These are phyloP conservation scores for Beauveria sp. DNA, from an alignment of 2,329 filamentous ascomycete genomes.

Conservation along the genomic window DNA sequence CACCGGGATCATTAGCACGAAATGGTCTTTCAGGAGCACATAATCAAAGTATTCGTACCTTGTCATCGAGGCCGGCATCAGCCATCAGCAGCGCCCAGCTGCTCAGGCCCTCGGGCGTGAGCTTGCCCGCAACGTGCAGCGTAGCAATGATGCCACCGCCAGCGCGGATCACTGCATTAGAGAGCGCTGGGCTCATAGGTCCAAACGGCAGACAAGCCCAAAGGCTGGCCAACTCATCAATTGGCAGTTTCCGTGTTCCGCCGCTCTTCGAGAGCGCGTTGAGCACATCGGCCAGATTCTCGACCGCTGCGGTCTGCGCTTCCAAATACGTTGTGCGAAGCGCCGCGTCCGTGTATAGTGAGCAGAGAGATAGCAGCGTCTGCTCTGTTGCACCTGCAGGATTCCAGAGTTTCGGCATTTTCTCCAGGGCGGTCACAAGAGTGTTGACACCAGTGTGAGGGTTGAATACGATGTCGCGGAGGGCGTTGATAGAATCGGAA, in stretches of 20 bases:
- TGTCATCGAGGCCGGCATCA: conserved; percentile 39
- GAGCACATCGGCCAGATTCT: conserved; percentile 38
- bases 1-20: background rate
- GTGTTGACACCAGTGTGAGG: conserved; percentile 24
- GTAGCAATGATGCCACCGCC: conserved; percentile 38
- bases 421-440: conserved; percentile 32
- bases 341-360: conserved; percentile 36
- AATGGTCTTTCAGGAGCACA: background rate
- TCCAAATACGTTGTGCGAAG: conserved; percentile 31
- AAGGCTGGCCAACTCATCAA: conserved; percentile 27
- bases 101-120: conserved; percentile 17
- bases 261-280: conserved; percentile 29
- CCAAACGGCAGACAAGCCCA: conserved; percentile 33
- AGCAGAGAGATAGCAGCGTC: conserved; percentile 27
- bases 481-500: conserved; percentile 15
- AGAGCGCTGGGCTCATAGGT: conserved; percentile 39
- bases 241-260: conserved; percentile 23
- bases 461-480: conserved; percentile 22
- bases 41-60: conserved; percentile 28
- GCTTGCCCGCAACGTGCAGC: conserved; percentile 17
- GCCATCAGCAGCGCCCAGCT: conserved; percentile 45
- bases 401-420: conserved; percentile 24
- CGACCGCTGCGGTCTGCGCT: conserved; percentile 38
- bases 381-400: conserved; percentile 17
- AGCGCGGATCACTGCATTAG: conserved; percentile 40